A percentile compares a stretch with the other conserved stretches of the same genome.
These are phyloP conservation scores for Cephaloascus albidus DNA, from an alignment of 805 yeast genomes.

Conservation along the genomic window DNA sequence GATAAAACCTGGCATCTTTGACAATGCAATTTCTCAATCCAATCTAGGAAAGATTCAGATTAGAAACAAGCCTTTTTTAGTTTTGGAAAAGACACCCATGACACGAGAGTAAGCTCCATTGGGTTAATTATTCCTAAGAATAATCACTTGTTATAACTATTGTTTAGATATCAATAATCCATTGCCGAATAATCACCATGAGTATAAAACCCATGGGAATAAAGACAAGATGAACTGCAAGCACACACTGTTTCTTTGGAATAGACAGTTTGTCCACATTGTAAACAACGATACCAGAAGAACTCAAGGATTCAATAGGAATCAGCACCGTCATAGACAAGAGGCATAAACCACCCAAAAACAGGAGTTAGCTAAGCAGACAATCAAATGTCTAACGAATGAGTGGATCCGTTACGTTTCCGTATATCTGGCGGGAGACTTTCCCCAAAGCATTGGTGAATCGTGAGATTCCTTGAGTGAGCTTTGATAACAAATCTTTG, in stretches of 20 bases:
- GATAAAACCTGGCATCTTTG: slow-evolving; percentile 52
- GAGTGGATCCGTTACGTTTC: slow-evolving; percentile 39
- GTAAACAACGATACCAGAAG: too few relatives aligned
- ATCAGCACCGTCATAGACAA: slow-evolving; percentile 6
- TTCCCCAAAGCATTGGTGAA: slow-evolving; percentile 60
- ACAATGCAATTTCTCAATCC: slow-evolving; percentile 39
- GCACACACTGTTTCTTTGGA: too few relatives aligned
- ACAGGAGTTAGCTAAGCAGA: slow-evolving; percentile 9
- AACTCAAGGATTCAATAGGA: slow-evolving; percentile 2
- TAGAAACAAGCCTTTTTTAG: not conserved
- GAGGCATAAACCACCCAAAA: too few relatives aligned
- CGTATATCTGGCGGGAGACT: slow-evolving; percentile 79
- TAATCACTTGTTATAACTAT: slow-evolving; percentile 66
- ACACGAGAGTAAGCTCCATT: slow-evolving; percentile 80
- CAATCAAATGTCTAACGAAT: too few relatives aligned
- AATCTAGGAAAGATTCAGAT: not conserved
- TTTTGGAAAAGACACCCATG: slow-evolving; percentile 42
- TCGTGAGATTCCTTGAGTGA: slow-evolving; percentile 35
- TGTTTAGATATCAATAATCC: slow-evolving; percentile 52
- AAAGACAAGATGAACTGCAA: too few relatives aligned
- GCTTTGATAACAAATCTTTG: slow-evolving; percentile 79
- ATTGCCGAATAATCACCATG: slow-evolving; percentile 44
- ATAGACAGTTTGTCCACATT: too few relatives aligned
- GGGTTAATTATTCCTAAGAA: slow-evolving; percentile 39
- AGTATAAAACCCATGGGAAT: slow-evolving; percentile 7